These are phyloP conservation scores for Lentinula sp. DNA, from an alignment of 768 basidiomycete species.

Conservation along the genomic window DNA sequence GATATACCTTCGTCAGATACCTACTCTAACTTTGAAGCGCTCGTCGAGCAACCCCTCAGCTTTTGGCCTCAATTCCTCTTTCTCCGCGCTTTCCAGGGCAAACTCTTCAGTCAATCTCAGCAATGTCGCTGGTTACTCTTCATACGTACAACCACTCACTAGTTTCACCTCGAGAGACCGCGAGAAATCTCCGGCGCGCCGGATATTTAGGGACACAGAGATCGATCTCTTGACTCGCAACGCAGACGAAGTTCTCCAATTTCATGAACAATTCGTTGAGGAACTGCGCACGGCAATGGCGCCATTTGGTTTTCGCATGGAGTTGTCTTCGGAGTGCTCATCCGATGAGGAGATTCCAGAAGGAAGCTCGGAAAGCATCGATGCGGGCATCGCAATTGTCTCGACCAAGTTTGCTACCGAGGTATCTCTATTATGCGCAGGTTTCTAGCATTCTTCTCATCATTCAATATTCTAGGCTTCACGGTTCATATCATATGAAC, in stretches of 20 bases:
- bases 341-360: conserved; percentile 4
- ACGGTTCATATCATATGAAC: conserved; percentile 72
- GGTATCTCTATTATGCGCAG: conserved; percentile 26
- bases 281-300: conserved; percentile 44
- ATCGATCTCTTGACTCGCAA: conserved; percentile 59
- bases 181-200: conserved; percentile 31
- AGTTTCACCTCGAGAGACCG: conserved; percentile 14
- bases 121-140: conserved; percentile 10
- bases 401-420: conserved; percentile 54
- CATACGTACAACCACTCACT: conserved; percentile 7
- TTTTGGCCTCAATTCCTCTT: conserved; percentile 35
- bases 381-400: conserved; percentile 41
- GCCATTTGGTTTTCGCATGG: conserved; percentile 45
- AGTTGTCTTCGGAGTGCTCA: conserved; percentile 12
- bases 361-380: conserved; percentile 22
- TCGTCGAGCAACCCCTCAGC: conserved; percentile 31
- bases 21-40: conserved; percentile 31
- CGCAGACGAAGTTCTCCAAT: conserved; percentile 55
- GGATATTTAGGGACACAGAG: conserved; percentile 53
- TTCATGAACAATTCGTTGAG: conserved; percentile 64
- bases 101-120: conserved; percentile 34
- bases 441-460: background rate
- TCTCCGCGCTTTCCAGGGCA: conserved; percentile 38
- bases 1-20: conserved; percentile 62
- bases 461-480: conserved; percentile 44